Evolutionary conservation across 805 yeast genomes (phyloP).

Genomic region (Starmera amethionina): DNA sequence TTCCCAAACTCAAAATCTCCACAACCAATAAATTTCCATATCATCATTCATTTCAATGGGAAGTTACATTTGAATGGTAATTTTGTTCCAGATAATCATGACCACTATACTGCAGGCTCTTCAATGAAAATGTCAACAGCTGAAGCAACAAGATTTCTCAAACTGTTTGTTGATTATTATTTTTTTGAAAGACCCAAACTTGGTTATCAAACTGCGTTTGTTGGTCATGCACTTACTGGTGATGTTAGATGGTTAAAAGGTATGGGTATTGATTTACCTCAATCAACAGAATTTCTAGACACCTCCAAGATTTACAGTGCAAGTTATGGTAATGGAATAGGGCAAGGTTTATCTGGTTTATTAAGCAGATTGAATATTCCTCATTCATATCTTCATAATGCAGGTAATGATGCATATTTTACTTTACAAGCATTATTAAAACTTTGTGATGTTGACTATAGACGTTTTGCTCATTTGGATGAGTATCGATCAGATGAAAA

Average conservation of each 20-base stretch:
- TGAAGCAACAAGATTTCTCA: conserved; percentile 30
- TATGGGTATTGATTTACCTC: conserved; percentile 39
- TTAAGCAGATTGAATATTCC: conserved; percentile 41
- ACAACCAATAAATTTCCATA: conserved; percentile 28
- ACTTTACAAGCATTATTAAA: conserved; percentile 44
- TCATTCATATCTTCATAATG: conserved; percentile 55
- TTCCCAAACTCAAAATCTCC: conserved; percentile 32
- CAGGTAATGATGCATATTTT: conserved; percentile 62
- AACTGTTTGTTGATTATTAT: conserved; percentile 34
- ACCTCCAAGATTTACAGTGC: conserved; percentile 35
- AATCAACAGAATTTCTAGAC: conserved; percentile 27
- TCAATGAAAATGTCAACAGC: conserved; percentile 30
- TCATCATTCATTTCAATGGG: conserved; percentile 34
- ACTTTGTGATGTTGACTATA: conserved; percentile 36
- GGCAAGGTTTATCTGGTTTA: conserved; percentile 35
- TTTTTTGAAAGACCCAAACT: conserved; percentile 20
- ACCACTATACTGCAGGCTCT: conserved; percentile 40
- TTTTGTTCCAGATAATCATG: conserved; percentile 45
- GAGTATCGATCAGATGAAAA: conserved; percentile 2
- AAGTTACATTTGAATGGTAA: conserved; percentile 34
- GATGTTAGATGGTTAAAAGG: conserved; percentile 42
- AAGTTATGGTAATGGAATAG: conserved; percentile 28
- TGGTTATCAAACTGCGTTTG: conserved; percentile 29
- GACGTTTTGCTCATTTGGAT: conserved; percentile 14
- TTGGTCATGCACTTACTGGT: conserved; percentile 51